phyloP scores from a whole-genome alignment of 1,284 basidiomycete species.

The Marasmius tenuissimus region DNA sequence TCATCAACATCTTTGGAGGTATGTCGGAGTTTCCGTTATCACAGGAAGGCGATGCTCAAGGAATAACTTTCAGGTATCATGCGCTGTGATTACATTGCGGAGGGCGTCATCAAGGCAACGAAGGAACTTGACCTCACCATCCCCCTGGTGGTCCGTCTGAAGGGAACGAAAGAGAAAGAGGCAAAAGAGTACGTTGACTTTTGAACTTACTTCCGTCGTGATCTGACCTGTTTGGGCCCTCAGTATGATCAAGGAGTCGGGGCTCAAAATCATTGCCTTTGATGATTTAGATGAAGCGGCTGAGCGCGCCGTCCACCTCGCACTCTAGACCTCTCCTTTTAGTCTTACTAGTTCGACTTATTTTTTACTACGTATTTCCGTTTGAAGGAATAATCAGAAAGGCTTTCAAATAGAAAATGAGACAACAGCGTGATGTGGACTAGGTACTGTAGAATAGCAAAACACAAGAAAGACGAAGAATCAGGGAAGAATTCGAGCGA shows the following conservation, averaged over 20 bases:
- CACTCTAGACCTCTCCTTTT: conserved; percentile 30
- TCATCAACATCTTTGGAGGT: conserved; percentile 97
- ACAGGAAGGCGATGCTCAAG: neutral
- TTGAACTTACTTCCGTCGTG: neutral
- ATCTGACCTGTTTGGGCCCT: conserved; percentile 10
- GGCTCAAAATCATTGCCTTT: conserved; percentile 90
- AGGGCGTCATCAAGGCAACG: conserved; percentile 98
- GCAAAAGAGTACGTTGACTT: conserved; percentile 79
- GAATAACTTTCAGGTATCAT: conserved; percentile 74
- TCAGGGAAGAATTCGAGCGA: neutral
- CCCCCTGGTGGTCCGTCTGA: conserved; percentile 91
- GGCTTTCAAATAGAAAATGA: neutral
- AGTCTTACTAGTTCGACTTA: neutral
- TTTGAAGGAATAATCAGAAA: neutral
- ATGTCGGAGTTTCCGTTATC: conserved; percentile 16
- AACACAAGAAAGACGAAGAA: neutral
- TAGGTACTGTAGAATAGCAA: neutral
- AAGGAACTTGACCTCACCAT: conserved; percentile 87
- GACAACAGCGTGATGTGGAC: neutral
- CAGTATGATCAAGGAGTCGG: conserved; percentile 91
- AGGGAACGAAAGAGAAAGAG: conserved; percentile 96
- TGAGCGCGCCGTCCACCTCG: conserved; percentile 79
- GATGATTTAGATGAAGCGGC: conserved; percentile 87
- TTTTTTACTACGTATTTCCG: neutral
- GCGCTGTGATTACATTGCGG: conserved; percentile 96